Percentiles rank a stretch among this genome's conserved stretches.
Conservation (phyloP, 495 filamentous ascomycete species). For the Penicillium subrubescens region DNA sequence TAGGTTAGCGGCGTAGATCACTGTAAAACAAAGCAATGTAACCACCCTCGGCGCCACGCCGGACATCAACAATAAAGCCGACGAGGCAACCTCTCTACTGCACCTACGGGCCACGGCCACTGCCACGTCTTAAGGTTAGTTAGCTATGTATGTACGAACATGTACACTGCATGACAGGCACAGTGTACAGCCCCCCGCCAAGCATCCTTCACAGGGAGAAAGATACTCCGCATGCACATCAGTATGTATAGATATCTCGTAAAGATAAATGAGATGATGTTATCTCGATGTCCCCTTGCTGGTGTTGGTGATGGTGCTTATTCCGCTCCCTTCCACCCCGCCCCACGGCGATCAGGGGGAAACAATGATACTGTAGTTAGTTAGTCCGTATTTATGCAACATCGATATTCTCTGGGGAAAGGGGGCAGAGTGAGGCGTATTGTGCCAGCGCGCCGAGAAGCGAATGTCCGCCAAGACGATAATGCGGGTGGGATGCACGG, state of each 20-base stretch:
- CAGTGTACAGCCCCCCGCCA: constrained; percentile 28
- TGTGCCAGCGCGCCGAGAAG: constrained; percentile 9
- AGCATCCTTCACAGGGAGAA: constrained; percentile 5
- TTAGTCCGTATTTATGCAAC: neutral
- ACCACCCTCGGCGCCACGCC: neutral
- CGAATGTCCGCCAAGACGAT: constrained; percentile 32
- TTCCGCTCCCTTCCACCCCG: constrained; percentile 18
- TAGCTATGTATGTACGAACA: neutral
- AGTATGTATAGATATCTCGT: neutral
- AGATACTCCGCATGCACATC: neutral
- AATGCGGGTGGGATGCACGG: constrained; percentile 39
- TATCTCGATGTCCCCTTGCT: constrained; percentile 23
- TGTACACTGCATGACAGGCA: neutral
- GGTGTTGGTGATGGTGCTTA: neutral
- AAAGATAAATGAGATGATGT: neutral
- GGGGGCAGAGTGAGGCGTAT: constrained; percentile 7
- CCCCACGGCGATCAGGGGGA: constrained; percentile 8
- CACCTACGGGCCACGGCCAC: neutral
- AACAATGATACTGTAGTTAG: too few relatives aligned
- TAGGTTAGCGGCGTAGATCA: neutral
- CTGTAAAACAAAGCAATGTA: neutral
- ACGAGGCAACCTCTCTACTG: neutral
- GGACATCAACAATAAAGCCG: neutral
- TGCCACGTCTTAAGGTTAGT: neutral
- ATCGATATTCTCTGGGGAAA: constrained; percentile 7